Percentiles rank a stretch among this genome's conserved stretches.
phyloP scores from a whole-genome alignment of 2,329 filamentous ascomycete genomes.

The Apiospora saccharicola region DNA sequence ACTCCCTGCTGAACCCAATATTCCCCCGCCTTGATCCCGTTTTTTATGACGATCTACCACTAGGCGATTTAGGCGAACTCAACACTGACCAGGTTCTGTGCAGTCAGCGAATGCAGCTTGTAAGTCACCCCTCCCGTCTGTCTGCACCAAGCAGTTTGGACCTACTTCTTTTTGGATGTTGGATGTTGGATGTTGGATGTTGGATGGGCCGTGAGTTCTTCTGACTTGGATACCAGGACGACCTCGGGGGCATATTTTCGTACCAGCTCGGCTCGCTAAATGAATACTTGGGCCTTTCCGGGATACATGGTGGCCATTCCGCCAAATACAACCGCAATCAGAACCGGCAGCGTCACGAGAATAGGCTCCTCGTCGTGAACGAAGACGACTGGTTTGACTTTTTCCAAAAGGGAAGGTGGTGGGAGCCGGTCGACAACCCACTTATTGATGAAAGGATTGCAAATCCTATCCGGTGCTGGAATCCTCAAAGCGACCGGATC shows the following conservation, averaged over 20 bases:
- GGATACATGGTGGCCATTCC: conserved; percentile 6
- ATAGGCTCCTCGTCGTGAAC: background rate
- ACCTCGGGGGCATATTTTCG: background rate
- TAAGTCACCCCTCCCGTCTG: background rate
- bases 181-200: too few species aligned
- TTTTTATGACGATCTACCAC: background rate
- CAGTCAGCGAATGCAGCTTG: background rate
- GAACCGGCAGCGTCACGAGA: background rate
- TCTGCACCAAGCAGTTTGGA: background rate
- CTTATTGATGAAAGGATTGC: too few species aligned
- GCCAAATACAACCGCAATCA: background rate
- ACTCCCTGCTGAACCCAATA: background rate
- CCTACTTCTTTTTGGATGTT: too few species aligned
- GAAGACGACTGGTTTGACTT: background rate
- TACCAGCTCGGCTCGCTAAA: background rate
- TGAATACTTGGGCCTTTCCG: too few species aligned
- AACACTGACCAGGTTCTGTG: background rate
- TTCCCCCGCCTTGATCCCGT: background rate
- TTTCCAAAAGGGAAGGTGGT: background rate
- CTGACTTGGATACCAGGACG: background rate
- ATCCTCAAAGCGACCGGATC: background rate
- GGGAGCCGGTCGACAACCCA: too few species aligned
- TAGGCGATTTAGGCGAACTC: too few species aligned
- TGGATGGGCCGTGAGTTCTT: too few species aligned
- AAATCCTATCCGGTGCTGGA: too few species aligned